These are phyloP conservation scores for Trichocladium antarcticum DNA, from an alignment of 495 filamentous ascomycete genomes.

Conservation along the genomic window DNA sequence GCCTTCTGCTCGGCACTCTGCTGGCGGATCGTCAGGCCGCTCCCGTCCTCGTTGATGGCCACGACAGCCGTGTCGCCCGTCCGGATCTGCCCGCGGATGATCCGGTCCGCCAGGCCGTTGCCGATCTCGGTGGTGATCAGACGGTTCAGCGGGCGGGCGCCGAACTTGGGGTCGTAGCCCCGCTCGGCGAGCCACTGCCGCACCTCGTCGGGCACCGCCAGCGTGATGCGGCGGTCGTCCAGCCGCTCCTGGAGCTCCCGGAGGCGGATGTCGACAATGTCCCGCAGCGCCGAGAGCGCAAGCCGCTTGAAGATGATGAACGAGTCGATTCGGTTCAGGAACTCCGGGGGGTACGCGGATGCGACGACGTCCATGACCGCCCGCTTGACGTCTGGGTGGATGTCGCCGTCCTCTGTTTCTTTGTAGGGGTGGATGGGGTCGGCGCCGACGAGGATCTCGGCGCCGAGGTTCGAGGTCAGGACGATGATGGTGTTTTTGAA, in stretches of 20 bases:
- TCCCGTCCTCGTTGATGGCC: constrained; percentile 45
- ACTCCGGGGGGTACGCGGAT: constrained; percentile 72
- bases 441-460: constrained; percentile 55
- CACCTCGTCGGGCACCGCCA: constrained; percentile 59
- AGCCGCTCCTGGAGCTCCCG: constrained; percentile 75
- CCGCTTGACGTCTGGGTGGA: constrained; percentile 56
- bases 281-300: constrained; percentile 63
- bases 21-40: constrained; percentile 34
- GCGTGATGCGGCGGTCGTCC: constrained; percentile 70
- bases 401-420: constrained; percentile 49
- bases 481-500: constrained; percentile 96
- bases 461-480: constrained; percentile 85
- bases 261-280: constrained; percentile 88
- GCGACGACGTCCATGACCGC: constrained; percentile 87
- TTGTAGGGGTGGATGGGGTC: constrained; percentile 47
- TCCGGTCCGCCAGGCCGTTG: constrained; percentile 78
- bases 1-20: neutral
- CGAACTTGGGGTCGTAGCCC: constrained; percentile 84
- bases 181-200: constrained; percentile 76
- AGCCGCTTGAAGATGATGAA: constrained; percentile 92
- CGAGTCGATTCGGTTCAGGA: constrained; percentile 91
- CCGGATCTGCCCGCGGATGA: constrained; percentile 76
- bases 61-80: constrained; percentile 62
- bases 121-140: constrained; percentile 81
- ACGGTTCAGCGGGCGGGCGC: constrained; percentile 86